A percentile compares a stretch with the other conserved stretches of the same genome.
Evolutionary conservation across 2,329 filamentous ascomycete genomes (phyloP).

Genomic region (Beauveria sp.): DNA sequence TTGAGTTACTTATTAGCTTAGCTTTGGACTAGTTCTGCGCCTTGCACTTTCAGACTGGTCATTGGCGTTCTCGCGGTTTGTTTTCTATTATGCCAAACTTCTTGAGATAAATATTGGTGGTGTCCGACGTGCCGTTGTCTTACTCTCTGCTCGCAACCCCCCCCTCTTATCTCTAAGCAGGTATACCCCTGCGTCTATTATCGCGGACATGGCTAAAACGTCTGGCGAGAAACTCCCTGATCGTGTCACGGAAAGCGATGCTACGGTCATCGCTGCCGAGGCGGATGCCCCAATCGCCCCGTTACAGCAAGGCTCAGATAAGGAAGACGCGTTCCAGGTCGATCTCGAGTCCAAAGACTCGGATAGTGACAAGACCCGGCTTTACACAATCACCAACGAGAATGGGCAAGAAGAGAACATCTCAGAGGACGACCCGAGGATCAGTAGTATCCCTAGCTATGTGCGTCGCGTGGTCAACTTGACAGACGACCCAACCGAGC

Average conservation of each 20-base stretch:
- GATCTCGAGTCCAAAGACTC: constrained; percentile 9
- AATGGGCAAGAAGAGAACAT: constrained; percentile 20
- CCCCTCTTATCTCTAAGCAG: neutral
- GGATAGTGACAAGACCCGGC: neutral
- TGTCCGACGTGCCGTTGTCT: neutral
- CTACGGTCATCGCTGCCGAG: constrained; percentile 1
- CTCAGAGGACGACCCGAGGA: constrained; percentile 39
- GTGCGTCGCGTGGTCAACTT: constrained; percentile 51
- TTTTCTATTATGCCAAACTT: neutral
- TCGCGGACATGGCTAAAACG: neutral
- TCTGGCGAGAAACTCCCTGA: neutral
- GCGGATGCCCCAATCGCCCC: constrained; percentile 1
- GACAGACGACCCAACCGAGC: constrained; percentile 46
- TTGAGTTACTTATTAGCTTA: neutral
- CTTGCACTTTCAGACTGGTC: neutral
- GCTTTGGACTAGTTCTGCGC: neutral
- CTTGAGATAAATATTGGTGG: neutral
- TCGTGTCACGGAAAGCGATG: constrained; percentile 4
- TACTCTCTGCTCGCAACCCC: neutral
- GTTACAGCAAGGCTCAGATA: neutral
- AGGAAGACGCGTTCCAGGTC: neutral
- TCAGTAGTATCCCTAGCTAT: constrained; percentile 45
- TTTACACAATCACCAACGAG: constrained; percentile 6
- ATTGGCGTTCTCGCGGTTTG: neutral
- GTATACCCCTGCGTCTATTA: neutral